Conservation (phyloP, 1,284 basidiomycete genomes). For the Schizophyllum amplum region DNA sequence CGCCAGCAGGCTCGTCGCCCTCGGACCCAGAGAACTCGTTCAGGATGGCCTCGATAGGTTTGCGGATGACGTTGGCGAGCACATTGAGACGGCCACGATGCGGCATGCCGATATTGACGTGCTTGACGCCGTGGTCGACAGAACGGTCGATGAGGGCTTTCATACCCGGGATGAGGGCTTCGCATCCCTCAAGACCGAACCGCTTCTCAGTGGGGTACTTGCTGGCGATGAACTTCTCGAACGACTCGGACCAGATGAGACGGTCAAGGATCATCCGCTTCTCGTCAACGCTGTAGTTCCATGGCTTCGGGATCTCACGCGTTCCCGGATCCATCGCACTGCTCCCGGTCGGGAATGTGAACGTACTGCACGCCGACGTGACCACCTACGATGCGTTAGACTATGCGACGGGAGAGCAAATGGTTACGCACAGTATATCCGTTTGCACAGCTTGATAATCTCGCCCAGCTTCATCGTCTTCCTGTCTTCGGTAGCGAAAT, state of each 20-base stretch:
- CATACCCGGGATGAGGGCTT: constrained; percentile 97
- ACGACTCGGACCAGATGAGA: constrained; percentile 98
- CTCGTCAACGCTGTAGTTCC: constrained; percentile 97
- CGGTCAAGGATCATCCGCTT: constrained; percentile 99
- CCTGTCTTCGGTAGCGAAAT: constrained; percentile 82
- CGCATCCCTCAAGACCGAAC: constrained; percentile 98
- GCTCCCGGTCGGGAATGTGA: constrained; percentile 97
- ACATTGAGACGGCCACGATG: constrained; percentile 98
- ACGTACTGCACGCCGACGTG: constrained; percentile 96
- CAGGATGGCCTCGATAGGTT: constrained; percentile 96
- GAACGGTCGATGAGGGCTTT: constrained; percentile 98
- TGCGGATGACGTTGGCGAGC: constrained; percentile 96
- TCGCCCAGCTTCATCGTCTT: constrained; percentile 87
- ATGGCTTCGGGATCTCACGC: constrained; percentile 97
- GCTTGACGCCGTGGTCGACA: constrained; percentile 92
- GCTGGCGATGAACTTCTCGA: constrained; percentile 97
- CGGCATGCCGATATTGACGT: constrained; percentile 98
- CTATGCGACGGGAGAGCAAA: constrained; percentile 4
- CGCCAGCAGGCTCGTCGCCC: constrained; percentile 80
- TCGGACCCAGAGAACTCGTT: constrained; percentile 89
- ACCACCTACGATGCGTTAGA: constrained; percentile 49
- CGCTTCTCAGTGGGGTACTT: constrained; percentile 99
- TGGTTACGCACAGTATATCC: constrained; percentile 81
- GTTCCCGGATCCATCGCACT: constrained; percentile 99
- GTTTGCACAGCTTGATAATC: constrained; percentile 87